Evolutionary conservation across 768 basidiomycete species (phyloP), one percentile per base, ranked within the genome.

Genomic region (Mycena latifolia): DNA sequence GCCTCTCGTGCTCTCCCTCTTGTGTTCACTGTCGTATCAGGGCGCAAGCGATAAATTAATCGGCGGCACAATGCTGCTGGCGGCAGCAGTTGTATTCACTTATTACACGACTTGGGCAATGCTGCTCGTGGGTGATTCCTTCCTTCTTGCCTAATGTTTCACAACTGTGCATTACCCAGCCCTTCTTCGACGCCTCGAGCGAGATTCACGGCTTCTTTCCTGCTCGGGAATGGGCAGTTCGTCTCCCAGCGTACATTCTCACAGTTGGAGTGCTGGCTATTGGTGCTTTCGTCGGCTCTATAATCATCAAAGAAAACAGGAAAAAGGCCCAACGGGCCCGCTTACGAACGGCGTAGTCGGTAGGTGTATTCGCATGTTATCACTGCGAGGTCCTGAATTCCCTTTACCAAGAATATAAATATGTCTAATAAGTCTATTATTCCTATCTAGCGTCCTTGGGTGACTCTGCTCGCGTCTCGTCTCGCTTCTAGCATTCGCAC

Each of bases 81-180:
- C 86, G 66, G 94, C 94, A 35, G 85, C 87, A 8, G 77, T 88
- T 47, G 87, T 93, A 39, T 97, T 97, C 80, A 80, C 86, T 12
- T 98, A 98, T 77, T 99, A 98, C 77, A 95, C 96, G 2, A 84
- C 86, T 28, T 98, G 96, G 96, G 90, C 95, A 17, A 85, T 98
- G 58, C 80, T 98, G 55, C 85, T 96, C 58, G 96, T 95, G 69
- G 72, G 91, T 78, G 22, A 17, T 29, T 41, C 33, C n/a, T 15
- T 51, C 18, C 29, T 64, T 22, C 33, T 28, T 10, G 18, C 56
- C 37, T 41, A 37, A 46, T 35, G 35, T 28, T 53, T 69, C 63
- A 61, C 56, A 57, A 35, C 70, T 46, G 55, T 46, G 55, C 62
- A 43, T 60, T 63, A n/a, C 63, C 43, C 59, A 91, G 90, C 96